phyloP scores from a whole-genome alignment of 495 filamentous ascomycete genomes.

The Penicillium lagena region DNA sequence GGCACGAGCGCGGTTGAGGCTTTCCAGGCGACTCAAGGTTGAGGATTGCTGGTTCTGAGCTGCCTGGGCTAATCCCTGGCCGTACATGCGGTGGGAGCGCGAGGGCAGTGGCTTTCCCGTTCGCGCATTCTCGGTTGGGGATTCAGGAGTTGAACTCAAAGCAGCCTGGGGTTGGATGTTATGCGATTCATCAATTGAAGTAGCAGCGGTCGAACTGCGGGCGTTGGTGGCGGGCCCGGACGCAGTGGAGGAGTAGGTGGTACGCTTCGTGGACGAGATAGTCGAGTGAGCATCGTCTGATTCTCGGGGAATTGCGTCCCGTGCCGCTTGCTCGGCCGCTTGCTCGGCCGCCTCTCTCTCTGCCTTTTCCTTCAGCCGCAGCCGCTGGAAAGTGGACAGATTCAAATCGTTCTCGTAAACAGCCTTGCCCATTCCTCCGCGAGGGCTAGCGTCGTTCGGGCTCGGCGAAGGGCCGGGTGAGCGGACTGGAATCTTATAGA shows the following conservation, averaged over 20 bases:
- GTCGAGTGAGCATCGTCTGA: constrained; percentile 55
- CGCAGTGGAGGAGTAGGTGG: constrained; percentile 81
- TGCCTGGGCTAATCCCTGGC: constrained; percentile 74
- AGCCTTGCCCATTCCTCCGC: constrained; percentile 53
- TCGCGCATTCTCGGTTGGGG: constrained; percentile 2
- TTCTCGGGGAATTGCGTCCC: constrained; percentile 20
- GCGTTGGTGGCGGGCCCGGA: constrained; percentile 62
- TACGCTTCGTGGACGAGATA: constrained; percentile 66
- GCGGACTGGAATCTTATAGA: constrained; percentile 77
- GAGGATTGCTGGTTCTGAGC: constrained; percentile 75
- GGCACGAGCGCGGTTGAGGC: constrained; percentile 49
- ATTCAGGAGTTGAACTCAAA: constrained; percentile 13
- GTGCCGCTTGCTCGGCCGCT: constrained; percentile 22
- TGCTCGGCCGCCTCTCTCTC: constrained; percentile 36
- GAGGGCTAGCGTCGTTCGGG: constrained; percentile 13
- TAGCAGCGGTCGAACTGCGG: constrained; percentile 82
- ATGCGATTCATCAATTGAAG: constrained; percentile 77
- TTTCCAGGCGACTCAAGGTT: constrained; percentile 71
- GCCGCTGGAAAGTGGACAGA: constrained; percentile 70
- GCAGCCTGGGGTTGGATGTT: constrained; percentile 39
- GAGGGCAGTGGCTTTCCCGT: constrained; percentile 26
- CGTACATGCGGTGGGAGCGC: constrained; percentile 75
- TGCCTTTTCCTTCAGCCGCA: constrained; percentile 54
- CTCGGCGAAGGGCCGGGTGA: constrained; percentile 19
- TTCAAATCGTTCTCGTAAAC: constrained; percentile 84